Evolutionary conservation across 2,329 filamentous ascomycete species (phyloP).

Genomic region (Lasiodiplodia citricola): DNA sequence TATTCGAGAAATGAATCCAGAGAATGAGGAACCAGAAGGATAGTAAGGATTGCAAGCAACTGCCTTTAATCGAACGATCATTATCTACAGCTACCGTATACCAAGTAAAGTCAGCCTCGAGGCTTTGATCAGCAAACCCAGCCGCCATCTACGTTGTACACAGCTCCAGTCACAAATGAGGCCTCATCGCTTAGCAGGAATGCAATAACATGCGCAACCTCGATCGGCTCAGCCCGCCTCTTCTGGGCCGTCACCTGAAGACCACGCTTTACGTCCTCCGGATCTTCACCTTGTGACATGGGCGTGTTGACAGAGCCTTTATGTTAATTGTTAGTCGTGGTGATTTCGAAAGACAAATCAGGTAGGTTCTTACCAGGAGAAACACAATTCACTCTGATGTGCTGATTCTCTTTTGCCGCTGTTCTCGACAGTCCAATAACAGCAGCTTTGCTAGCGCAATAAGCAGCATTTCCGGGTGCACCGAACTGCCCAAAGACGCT

Average conservation of each 20-base stretch:
- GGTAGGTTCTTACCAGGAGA: slow-evolving; percentile 44
- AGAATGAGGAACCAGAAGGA: too few relatives aligned
- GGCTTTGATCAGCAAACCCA: not conserved
- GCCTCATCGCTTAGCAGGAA: slow-evolving; percentile 51
- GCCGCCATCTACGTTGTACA: slow-evolving; percentile 50
- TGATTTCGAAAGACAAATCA: not conserved
- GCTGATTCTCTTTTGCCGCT: slow-evolving; percentile 43
- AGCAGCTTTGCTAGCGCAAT: slow-evolving; percentile 29
- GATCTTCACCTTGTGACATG: slow-evolving; percentile 29
- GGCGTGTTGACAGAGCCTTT: slow-evolving; percentile 33
- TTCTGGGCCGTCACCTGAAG: slow-evolving; percentile 28
- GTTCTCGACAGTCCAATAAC: slow-evolving; percentile 38
- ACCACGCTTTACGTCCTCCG: slow-evolving; percentile 13
- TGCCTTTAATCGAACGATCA: too few relatives aligned
- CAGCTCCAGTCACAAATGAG: slow-evolving; percentile 49
- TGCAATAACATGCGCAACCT: slow-evolving; percentile 46
- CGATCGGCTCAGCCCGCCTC: slow-evolving; percentile 31
- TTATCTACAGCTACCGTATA: too few relatives aligned
- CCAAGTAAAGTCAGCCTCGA: too few relatives aligned
- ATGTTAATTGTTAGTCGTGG: not conserved
- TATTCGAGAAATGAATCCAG: too few relatives aligned
- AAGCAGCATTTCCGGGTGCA: not conserved
- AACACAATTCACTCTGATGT: slow-evolving; percentile 48
- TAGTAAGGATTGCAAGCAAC: too few relatives aligned
- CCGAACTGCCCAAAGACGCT: not conserved